phyloP scores from a whole-genome alignment of 345 rosid genomes.

The Acer yangbiense region DNA sequence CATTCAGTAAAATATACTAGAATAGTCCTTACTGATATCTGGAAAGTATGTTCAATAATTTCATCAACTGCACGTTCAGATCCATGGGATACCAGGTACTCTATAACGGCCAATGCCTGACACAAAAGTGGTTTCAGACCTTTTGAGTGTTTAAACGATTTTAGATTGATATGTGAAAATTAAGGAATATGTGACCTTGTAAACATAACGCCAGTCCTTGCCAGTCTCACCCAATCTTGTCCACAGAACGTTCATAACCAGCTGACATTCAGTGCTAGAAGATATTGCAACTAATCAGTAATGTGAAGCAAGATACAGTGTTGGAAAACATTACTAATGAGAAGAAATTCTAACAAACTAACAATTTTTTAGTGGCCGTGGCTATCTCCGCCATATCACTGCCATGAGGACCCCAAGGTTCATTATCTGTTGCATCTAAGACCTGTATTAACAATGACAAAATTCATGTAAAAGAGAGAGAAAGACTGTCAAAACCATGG shows the following conservation, averaged over 20 bases:
- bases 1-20: slow-evolving; percentile 14
- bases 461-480: not conserved
- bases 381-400: slow-evolving; percentile 94
- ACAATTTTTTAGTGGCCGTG: slow-evolving; percentile 90
- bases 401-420: slow-evolving; percentile 99
- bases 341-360: slow-evolving; percentile 26
- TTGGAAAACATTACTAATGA: slow-evolving; percentile 3
- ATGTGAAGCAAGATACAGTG: slow-evolving; percentile 11
- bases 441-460: slow-evolving; percentile 51
- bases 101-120: slow-evolving; percentile 92
- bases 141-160: slow-evolving; percentile 12
- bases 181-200: slow-evolving; percentile 60
- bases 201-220: slow-evolving; percentile 97
- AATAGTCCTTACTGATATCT: slow-evolving; percentile 76
- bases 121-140: slow-evolving; percentile 15
- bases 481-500: not conserved
- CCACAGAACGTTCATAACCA: slow-evolving; percentile 96
- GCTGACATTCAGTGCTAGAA: slow-evolving; percentile 86
- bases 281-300: slow-evolving; percentile 28
- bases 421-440: slow-evolving; percentile 95
- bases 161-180: slow-evolving; percentile 13
- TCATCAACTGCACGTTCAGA: slow-evolving; percentile 99
- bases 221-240: slow-evolving; percentile 86
- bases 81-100: slow-evolving; percentile 91
- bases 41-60: slow-evolving; percentile 92